A percentile compares a stretch with the other conserved stretches of the same genome.
phyloP scores from a whole-genome alignment of 768 basidiomycete genomes.

The Tricholoma sp. region DNA sequence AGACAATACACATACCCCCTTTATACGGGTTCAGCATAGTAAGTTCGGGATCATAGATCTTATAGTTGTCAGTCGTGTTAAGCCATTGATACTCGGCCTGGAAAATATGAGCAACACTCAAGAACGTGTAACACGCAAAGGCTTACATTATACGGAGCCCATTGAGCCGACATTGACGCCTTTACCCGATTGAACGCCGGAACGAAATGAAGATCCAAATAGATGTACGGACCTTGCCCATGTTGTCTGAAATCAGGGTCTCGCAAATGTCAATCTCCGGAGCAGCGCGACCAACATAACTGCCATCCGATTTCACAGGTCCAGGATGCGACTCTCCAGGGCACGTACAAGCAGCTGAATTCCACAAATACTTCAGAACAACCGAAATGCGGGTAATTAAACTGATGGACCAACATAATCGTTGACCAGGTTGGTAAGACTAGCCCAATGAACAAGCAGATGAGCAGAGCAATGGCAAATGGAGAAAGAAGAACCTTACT shows the following conservation, averaged over 20 bases:
- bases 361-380: background rate
- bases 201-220: background rate
- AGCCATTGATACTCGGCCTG: conserved; percentile 56
- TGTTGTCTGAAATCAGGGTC: conserved; percentile 31
- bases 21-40: conserved; percentile 51
- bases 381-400: background rate
- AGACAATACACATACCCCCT: conserved; percentile 55
- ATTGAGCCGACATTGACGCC: conserved; percentile 51
- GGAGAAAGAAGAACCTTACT: conserved; percentile 17
- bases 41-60: conserved; percentile 41
- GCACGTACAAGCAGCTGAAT: conserved; percentile 36
- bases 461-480: background rate
- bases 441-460: conserved; percentile 5
- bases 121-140: conserved; percentile 31
- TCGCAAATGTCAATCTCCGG: conserved; percentile 74
- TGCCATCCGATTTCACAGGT: conserved; percentile 39
- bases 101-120: conserved; percentile 18
- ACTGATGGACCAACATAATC: conserved; percentile 22
- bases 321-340: conserved; percentile 40
- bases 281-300: conserved; percentile 57
- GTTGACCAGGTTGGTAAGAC: conserved; percentile 70
- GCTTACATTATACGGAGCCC: conserved; percentile 57
- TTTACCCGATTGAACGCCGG: conserved; percentile 6
- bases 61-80: conserved; percentile 44
- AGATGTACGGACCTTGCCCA: conserved; percentile 19